These are phyloP conservation scores for Clonostachys rhizophaga DNA, from an alignment of 2,329 filamentous ascomycete genomes.

Conservation along the genomic window DNA sequence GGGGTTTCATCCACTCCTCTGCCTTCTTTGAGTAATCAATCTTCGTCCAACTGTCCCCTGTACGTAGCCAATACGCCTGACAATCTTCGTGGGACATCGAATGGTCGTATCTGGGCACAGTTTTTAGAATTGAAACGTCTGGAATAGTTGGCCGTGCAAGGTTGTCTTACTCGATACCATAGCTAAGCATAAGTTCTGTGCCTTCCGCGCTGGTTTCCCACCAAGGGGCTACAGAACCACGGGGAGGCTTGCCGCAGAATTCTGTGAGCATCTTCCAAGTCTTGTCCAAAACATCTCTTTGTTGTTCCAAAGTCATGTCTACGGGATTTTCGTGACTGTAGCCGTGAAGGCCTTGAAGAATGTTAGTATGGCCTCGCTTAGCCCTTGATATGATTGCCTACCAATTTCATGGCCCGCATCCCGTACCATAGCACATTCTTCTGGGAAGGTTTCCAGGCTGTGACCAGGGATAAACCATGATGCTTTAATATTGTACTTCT, in stretches of 20 bases:
- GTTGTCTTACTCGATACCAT: slow-evolving; percentile 56
- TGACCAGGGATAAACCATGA: slow-evolving; percentile 50
- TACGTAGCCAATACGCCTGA: slow-evolving; percentile 58
- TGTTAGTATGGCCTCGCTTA: slow-evolving; percentile 63
- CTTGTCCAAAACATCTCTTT: slow-evolving; percentile 70
- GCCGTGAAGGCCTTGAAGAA: slow-evolving; percentile 52
- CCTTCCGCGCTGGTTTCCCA: slow-evolving; percentile 71
- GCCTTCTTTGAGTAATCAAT: slow-evolving; percentile 51
- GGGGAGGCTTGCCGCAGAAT: slow-evolving; percentile 66
- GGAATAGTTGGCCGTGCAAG: too few species aligned
- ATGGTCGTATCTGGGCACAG: slow-evolving; percentile 38
- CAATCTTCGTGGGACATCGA: slow-evolving; percentile 62
- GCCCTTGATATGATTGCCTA: slow-evolving; percentile 29
- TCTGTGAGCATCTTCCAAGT: slow-evolving; percentile 67
- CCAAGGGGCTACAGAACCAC: slow-evolving; percentile 68
- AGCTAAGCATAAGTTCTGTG: slow-evolving; percentile 57
- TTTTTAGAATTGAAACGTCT: too few species aligned
- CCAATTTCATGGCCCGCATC: slow-evolving; percentile 38
- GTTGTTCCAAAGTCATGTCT: slow-evolving; percentile 70
- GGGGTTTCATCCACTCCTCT: slow-evolving; percentile 36
- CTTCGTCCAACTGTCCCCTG: slow-evolving; percentile 62
- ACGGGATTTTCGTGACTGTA: slow-evolving; percentile 72
- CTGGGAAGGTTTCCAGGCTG: slow-evolving; percentile 40
- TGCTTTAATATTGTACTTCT: slow-evolving; percentile 35
- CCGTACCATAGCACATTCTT: slow-evolving; percentile 29